Conservation (phyloP, 257 asterid species). For the Ilex aquifolium region DNA sequence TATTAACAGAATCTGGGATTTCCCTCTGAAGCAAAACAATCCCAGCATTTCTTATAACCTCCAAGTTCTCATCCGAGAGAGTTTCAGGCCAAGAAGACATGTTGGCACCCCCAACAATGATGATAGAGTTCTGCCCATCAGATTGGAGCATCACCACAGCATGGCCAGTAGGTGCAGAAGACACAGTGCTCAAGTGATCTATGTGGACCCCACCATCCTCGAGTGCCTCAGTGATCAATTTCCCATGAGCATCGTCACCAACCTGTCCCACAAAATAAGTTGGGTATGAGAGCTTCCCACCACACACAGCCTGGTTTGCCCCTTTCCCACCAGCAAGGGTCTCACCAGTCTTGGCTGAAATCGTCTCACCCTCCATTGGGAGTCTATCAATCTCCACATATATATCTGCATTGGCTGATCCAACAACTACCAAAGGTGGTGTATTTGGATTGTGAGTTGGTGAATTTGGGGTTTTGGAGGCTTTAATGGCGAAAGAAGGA, state of each 20-base stretch:
- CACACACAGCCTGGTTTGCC: constrained; percentile 95
- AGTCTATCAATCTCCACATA: constrained; percentile 85
- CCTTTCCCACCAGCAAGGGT: constrained; percentile 95
- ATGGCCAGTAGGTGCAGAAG: constrained; percentile 77
- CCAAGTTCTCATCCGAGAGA: constrained; percentile 54
- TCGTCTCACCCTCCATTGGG: constrained; percentile 80
- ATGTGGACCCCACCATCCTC: constrained; percentile 59
- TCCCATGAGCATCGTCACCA: constrained; percentile 92
- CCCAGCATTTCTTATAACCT: constrained; percentile 62
- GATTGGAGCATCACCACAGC: constrained; percentile 92
- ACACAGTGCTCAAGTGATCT: constrained; percentile 49
- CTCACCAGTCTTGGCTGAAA: constrained; percentile 73
- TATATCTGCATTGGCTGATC: constrained; percentile 94
- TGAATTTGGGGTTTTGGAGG: constrained; percentile 19
- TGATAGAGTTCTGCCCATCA: constrained; percentile 85
- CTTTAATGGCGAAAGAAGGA: constrained; percentile 31
- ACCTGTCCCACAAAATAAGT: constrained; percentile 81
- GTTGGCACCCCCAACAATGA: constrained; percentile 86
- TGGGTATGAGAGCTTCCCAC: constrained; percentile 57
- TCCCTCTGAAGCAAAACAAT: constrained; percentile 95
- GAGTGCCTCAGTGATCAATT: constrained; percentile 59
- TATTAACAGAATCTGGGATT: constrained; percentile 82
- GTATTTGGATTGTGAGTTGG: constrained; percentile 10
- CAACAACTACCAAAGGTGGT: constrained; percentile 85
- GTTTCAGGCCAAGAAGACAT: constrained; percentile 77